Evolutionary conservation across 306 rosid genomes (phyloP).

Genomic region (Styphnolobium japonicum): DNA sequence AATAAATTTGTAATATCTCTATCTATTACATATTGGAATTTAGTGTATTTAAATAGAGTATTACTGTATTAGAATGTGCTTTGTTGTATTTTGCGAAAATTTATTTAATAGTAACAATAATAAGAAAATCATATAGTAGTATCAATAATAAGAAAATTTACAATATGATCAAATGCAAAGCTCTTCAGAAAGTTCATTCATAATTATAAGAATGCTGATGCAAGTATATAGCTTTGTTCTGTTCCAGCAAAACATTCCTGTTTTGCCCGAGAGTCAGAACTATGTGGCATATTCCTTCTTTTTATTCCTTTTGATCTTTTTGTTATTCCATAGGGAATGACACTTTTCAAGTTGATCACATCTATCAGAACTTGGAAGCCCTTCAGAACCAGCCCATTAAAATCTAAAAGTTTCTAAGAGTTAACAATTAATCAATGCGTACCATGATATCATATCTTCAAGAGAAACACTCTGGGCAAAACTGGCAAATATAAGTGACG

Average conservation of each 20-base stretch:
- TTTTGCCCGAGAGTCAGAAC: background rate
- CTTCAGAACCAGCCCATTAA: background rate
- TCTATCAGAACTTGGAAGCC: background rate
- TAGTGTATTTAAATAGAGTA: no score
- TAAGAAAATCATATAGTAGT: no score
- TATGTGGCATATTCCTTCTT: no score
- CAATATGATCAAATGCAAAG: background rate
- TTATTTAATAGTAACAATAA: no score
- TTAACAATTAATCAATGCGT: background rate
- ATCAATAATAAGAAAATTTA: no score
- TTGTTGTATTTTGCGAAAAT: no score
- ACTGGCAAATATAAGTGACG: slow-evolving; percentile 67
- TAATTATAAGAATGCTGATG: background rate
- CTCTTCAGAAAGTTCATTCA: background rate
- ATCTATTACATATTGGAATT: no score
- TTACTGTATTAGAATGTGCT: no score
- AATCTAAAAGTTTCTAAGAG: background rate
- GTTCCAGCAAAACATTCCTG: background rate
- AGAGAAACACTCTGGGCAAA: slow-evolving; percentile 68
- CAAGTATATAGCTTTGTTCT: background rate
- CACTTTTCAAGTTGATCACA: no score
- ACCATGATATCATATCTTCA: slow-evolving; percentile 78
- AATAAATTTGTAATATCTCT: no score
- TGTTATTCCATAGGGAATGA: no score
- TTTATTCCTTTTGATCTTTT: no score